Evolutionary conservation across 2,329 filamentous ascomycete genomes (phyloP).

Genomic region (Cytospora chrysosperma): DNA sequence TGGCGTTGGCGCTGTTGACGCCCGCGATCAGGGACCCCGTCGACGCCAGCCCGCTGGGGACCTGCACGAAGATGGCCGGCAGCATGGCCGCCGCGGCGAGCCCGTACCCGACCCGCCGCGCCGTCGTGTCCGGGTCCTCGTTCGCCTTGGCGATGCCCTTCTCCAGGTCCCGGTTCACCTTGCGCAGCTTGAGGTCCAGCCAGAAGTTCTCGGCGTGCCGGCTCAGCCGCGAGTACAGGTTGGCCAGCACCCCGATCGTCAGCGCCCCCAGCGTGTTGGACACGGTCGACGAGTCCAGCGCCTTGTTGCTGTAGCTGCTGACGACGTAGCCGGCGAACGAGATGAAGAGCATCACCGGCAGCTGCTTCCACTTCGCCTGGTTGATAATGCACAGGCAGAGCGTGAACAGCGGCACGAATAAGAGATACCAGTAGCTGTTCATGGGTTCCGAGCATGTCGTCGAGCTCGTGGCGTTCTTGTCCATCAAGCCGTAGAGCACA

Average conservation of each 20-base stretch:
- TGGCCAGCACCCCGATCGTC: slow-evolving; percentile 73
- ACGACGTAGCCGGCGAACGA: slow-evolving; percentile 72
- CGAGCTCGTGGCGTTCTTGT: slow-evolving; percentile 49
- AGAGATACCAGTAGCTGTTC: slow-evolving; percentile 46
- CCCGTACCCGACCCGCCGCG: slow-evolving; percentile 62
- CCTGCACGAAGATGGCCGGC: slow-evolving; percentile 78
- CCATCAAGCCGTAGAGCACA: slow-evolving; percentile 61
- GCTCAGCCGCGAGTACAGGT: slow-evolving; percentile 72
- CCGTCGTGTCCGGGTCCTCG: slow-evolving; percentile 27
- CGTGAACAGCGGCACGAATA: slow-evolving; percentile 69
- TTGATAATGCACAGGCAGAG: slow-evolving; percentile 61
- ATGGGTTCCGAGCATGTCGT: slow-evolving; percentile 45
- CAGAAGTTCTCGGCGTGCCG: slow-evolving; percentile 55
- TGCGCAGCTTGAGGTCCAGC: slow-evolving; percentile 44
- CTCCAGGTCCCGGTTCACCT: slow-evolving; percentile 30
- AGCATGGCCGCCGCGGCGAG: slow-evolving; percentile 83
- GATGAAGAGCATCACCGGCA: slow-evolving; percentile 73
- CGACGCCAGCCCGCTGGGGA: slow-evolving; percentile 61
- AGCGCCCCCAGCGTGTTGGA: slow-evolving; percentile 77
- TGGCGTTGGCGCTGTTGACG: slow-evolving; percentile 54
- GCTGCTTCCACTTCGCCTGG: slow-evolving; percentile 77
- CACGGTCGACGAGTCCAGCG: slow-evolving; percentile 70
- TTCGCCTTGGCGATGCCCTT: slow-evolving; percentile 33
- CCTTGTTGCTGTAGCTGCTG: slow-evolving; percentile 69
- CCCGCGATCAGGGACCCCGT: slow-evolving; percentile 59